Conservation (phyloP, 176 grass and related monocot species). For the Zizania latifolia region DNA sequence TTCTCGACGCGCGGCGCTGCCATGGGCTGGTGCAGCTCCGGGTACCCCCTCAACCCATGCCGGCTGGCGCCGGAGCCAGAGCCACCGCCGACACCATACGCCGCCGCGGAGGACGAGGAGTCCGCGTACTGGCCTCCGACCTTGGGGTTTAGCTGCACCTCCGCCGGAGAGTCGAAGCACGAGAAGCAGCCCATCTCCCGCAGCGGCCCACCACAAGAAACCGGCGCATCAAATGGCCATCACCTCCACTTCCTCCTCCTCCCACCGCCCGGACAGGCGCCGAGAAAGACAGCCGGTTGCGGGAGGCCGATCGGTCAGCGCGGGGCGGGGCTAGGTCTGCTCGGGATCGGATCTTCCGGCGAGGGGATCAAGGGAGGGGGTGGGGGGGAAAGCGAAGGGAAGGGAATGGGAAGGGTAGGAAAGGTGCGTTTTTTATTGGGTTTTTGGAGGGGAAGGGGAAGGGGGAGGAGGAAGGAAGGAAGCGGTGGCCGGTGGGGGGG, state of each 20-base stretch:
- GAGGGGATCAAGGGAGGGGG: slow-evolving; percentile 30
- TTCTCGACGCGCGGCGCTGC: slow-evolving; percentile 57
- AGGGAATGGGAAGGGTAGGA: too few species aligned
- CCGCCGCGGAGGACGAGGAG: not conserved
- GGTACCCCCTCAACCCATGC: slow-evolving; percentile 6
- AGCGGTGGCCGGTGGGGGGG: too few species aligned
- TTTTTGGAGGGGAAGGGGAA: slow-evolving; percentile 26
- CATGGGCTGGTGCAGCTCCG: slow-evolving; percentile 57
- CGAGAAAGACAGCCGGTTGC: too few species aligned
- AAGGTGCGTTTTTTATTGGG: slow-evolving; percentile 45
- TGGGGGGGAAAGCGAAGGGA: slow-evolving; percentile 1
- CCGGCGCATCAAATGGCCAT: slow-evolving; percentile 4
- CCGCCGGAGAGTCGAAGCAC: slow-evolving; percentile 64
- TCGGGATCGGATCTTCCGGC: slow-evolving; percentile 36
- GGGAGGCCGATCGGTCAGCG: not conserved
- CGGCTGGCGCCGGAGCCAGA: not conserved
- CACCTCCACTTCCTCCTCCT: not conserved
- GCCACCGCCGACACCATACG: not conserved
- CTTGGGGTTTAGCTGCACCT: slow-evolving; percentile 69
- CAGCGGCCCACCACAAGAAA: not conserved
- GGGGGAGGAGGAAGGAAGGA: not conserved
- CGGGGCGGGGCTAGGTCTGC: not conserved
- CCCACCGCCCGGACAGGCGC: too few species aligned
- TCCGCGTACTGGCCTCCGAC: slow-evolving; percentile 28
- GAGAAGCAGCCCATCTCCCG: slow-evolving; percentile 69